These are phyloP conservation scores for Starmerella vaccinii DNA, from an alignment of 805 yeast genomes.

Conservation along the genomic window DNA sequence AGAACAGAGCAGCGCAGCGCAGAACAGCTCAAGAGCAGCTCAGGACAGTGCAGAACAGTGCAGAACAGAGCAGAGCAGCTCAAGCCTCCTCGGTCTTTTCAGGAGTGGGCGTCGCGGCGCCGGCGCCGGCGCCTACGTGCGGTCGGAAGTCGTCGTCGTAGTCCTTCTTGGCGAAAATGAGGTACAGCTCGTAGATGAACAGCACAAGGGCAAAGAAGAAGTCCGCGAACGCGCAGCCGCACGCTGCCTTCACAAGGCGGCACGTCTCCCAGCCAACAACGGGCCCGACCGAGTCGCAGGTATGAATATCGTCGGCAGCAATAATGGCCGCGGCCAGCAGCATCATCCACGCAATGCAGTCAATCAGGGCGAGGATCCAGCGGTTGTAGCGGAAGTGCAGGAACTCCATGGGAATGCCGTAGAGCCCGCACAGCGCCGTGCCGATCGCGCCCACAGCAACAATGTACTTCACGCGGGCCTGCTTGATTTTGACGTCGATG, in stretches of 20 bases:
- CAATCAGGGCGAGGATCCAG: constrained; percentile 1
- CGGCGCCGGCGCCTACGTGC: neutral
- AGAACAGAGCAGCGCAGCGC: too few species aligned
- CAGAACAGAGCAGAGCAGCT: too few species aligned
- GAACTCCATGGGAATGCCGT: constrained; percentile 9
- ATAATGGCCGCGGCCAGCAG: constrained; percentile 11
- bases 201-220: neutral
- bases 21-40: too few species aligned
- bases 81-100: neutral
- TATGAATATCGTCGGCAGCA: constrained; percentile 9
- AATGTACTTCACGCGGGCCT: constrained; percentile 10
- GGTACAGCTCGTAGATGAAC: constrained; percentile 2
- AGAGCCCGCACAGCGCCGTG: constrained; percentile 5
- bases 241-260: constrained; percentile 9
- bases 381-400: constrained; percentile 1
- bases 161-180: neutral
- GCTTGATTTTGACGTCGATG: constrained; percentile 2
- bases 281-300: neutral
- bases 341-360: constrained; percentile 8
- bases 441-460: constrained; percentile 8
- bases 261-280: constrained; percentile 1
- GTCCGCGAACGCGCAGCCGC: constrained; percentile 6
- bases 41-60: too few species aligned
- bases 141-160: neutral
- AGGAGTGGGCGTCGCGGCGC: neutral